Conservation (phyloP, 257 asterid species). For the Avicennia marina region DNA sequence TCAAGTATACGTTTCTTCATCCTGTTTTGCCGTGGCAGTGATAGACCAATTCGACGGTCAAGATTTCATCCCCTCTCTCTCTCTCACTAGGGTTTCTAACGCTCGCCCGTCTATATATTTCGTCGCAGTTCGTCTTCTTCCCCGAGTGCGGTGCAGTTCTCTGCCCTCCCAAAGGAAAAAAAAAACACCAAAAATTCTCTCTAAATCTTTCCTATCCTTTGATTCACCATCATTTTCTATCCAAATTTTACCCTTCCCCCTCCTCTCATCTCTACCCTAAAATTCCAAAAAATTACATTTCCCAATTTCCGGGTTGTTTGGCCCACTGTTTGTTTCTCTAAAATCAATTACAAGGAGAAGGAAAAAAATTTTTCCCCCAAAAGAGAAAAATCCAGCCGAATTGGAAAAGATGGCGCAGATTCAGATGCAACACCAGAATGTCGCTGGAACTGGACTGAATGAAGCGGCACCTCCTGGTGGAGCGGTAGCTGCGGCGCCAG, state of each 20-base stretch:
- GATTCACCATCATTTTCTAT: neutral
- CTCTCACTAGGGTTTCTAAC: too few species aligned
- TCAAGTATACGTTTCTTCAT: too few species aligned
- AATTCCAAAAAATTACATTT: too few species aligned
- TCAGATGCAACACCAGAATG: constrained; percentile 2
- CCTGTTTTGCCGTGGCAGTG: too few species aligned
- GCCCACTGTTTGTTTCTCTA: too few species aligned
- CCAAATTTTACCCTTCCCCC: neutral
- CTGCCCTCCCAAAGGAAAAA: neutral
- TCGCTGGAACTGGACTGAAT: neutral
- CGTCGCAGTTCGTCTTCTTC: neutral
- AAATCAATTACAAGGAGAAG: neutral
- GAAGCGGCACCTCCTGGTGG: neutral
- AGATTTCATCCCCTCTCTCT: too few species aligned
- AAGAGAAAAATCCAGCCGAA: neutral
- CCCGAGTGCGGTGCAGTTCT: neutral
- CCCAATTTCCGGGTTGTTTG: neutral
- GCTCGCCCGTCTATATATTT: too few species aligned
- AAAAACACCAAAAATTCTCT: neutral
- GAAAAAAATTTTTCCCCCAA: too few species aligned
- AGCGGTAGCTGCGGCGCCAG: neutral
- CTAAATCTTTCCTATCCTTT: neutral
- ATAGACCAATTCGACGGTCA: too few species aligned
- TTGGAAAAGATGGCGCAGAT: neutral
- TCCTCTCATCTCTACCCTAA: neutral